Base-by-base conservation (phyloP, 768 basidiomycete species). In the Sistotremastrum suecicum region DNA sequence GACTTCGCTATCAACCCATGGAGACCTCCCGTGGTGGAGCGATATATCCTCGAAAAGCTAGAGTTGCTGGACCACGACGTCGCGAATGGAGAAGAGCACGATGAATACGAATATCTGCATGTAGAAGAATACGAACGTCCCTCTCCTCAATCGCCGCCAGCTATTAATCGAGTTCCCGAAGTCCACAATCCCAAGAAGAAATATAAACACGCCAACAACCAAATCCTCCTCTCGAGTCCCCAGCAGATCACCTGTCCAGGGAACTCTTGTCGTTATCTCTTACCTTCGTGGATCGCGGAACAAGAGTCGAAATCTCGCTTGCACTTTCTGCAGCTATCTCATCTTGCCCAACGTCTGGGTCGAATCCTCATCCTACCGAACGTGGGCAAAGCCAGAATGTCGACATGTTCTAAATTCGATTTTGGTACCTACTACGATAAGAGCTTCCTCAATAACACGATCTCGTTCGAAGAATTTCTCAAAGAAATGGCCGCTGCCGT, bases 331-430 rank as follows among this genome's bases (percentile, higher is more conserved):
- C 73, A 79, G 51, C 59, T 80, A 47, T 52, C 66, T 1, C 58
- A 60, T 3, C 69, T 80, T n/a, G 71, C 77, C 0, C 56, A 57
- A 42, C 56, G 51, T 5, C 65, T 78, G 31, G 68, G 73, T 51
- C 68, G 77, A 4, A 79, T 70, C 3, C 63, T 80, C 34, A 74
- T 80, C 30, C 64, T 81, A 4, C 78, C 78, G 3, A 74, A 75
- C 48, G 75, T 78, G 3, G 72, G 71, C 5, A 70, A 71, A 47
- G 72, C 71, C 41, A 67, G 73, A 35, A 63, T 79, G 34, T 71
- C 73, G 1, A 57, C 63, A 3, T 81, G 77, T 60, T 68, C 64
- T 50, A 58, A 62, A 42, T 69, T 66, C 66, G 59, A 63, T 1
- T 73, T 79, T 50, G 60, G 58, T 3, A 60, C 60, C 5, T 80